Percentiles rank a stretch among this genome's conserved stretches.
phyloP scores from a whole-genome alignment of 352 stramenopile species.

The Bremia lactucae region DNA sequence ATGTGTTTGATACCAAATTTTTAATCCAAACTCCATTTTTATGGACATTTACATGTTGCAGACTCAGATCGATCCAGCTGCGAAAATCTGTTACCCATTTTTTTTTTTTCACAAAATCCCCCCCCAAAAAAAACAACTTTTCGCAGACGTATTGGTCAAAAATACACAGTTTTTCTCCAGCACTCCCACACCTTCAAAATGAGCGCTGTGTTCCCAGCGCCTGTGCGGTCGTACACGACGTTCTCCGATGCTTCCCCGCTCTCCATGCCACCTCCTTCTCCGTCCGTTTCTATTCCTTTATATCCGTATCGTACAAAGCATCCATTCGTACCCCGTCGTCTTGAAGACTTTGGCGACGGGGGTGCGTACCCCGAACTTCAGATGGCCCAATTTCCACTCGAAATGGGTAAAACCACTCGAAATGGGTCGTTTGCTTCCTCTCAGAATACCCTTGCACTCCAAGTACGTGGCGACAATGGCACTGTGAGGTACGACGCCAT shows the following conservation, averaged over 20 bases:
- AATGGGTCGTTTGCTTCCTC: no score
- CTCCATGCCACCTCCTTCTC: conserved; percentile 7
- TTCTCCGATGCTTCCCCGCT: conserved; percentile 30
- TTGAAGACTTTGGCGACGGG: conserved; percentile 93
- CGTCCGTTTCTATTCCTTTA: conserved; percentile 15
- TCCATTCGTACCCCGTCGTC: conserved; percentile 53
- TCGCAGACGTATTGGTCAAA: no score
- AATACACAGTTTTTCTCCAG: no score
- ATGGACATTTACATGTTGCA: no score
- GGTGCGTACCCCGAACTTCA: conserved; percentile 98
- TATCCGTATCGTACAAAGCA: conserved; percentile 47
- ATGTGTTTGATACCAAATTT: no score
- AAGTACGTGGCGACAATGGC: conserved; percentile 88
- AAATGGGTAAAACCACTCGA: conserved; percentile 86
- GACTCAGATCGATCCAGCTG: no score
- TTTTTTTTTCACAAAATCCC: no score
- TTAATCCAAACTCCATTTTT: no score
- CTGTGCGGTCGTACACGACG: conserved; percentile 61
- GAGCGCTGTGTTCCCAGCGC: conserved; percentile 66
- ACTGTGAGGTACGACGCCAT: conserved; percentile 92
- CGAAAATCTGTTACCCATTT: no score
- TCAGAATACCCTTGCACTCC: conserved; percentile 83
- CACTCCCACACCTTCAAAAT: no score
- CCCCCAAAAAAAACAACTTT: no score
- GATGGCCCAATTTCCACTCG: conserved; percentile 93